phyloP scores from a whole-genome alignment of 768 basidiomycete genomes.

The Phanerochaete carnosa region DNA sequence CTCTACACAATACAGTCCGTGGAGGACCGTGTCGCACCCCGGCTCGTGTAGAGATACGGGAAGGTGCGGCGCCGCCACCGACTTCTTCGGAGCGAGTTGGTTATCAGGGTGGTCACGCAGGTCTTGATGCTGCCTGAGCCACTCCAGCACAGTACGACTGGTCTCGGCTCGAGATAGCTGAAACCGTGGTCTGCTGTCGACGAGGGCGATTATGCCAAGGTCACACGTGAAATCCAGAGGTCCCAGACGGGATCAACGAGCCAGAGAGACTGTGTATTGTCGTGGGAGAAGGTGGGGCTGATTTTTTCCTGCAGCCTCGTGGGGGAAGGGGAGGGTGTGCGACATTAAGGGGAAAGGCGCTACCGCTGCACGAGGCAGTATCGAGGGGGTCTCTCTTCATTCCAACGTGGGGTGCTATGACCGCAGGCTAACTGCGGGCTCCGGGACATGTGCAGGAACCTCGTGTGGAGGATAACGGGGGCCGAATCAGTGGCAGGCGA shows the following conservation, averaged over 20 bases:
- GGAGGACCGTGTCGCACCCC: background rate
- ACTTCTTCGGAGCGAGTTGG: background rate
- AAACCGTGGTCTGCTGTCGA: too few relatives aligned
- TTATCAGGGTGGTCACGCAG: too few relatives aligned
- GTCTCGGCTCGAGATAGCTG: too few relatives aligned
- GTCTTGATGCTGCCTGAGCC: too few relatives aligned
- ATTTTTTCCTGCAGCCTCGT: too few relatives aligned
- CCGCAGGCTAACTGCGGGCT: background rate
- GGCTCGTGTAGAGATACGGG: background rate
- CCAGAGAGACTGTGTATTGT: too few relatives aligned
- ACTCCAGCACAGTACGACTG: too few relatives aligned
- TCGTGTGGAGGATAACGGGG: background rate
- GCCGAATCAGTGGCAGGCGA: background rate
- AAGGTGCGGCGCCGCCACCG: constrained; percentile 1
- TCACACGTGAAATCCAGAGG: background rate
- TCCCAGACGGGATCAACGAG: background rate
- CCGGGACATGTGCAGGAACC: too few relatives aligned
- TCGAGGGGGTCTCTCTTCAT: background rate
- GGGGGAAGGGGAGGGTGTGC: too few relatives aligned
- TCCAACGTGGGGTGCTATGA: background rate
- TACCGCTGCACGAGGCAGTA: background rate
- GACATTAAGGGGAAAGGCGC: too few relatives aligned
- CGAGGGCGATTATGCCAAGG: background rate
- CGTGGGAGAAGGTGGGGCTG: too few relatives aligned
- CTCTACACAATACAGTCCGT: background rate